phyloP scores from a whole-genome alignment of 345 rosid species.

The Ailanthus altissimus region DNA sequence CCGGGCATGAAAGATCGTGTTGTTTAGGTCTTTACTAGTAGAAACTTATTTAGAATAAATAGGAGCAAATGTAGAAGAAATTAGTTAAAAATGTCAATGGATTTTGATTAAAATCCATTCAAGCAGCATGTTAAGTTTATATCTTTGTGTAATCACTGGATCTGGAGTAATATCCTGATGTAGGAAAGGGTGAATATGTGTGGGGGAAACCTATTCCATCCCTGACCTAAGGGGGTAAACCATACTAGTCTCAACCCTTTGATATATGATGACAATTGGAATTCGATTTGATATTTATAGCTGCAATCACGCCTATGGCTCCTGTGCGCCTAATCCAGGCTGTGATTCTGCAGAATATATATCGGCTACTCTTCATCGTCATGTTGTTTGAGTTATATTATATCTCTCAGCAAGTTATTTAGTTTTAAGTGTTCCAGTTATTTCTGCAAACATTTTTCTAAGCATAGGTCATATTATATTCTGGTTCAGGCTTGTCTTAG shows the following conservation, averaged over 20 bases:
- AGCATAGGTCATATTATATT: neutral
- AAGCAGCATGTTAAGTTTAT: neutral
- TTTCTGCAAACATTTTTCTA: neutral
- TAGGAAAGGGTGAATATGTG: neutral
- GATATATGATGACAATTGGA: too few species aligned
- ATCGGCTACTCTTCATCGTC: neutral
- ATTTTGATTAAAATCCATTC: neutral
- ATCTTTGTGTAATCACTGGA: neutral
- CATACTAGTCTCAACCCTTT: too few species aligned
- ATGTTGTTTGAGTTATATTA: neutral
- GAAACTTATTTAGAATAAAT: neutral
- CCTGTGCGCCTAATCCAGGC: neutral
- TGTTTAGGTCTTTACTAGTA: neutral
- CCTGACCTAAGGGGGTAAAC: too few species aligned
- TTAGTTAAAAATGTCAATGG: too few species aligned
- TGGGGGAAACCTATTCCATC: neutral
- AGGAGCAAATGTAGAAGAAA: neutral
- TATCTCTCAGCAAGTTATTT: neutral
- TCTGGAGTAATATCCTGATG: neutral
- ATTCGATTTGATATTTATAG: too few species aligned
- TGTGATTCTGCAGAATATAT: neutral
- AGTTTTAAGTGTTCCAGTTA: neutral
- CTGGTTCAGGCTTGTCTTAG: neutral
- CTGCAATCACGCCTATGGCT: too few species aligned
- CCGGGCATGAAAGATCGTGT: too few species aligned